Evolutionary conservation across 2,329 filamentous ascomycete species (phyloP), one percentile per base, ranked within the genome.

Genomic region (Fonsecaea pedrosoi): DNA sequence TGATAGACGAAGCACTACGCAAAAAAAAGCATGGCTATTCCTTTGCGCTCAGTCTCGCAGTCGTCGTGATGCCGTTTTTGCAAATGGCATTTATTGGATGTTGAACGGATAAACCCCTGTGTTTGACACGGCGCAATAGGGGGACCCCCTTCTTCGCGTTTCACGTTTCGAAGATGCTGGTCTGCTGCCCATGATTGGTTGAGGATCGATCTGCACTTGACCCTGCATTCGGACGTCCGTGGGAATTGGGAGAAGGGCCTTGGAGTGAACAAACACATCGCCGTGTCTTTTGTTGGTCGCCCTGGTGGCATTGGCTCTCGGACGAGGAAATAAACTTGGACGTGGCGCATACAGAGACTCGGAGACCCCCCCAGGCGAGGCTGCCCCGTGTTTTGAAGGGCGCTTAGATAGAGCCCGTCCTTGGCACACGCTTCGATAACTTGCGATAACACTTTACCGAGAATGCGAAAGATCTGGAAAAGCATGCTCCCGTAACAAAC

Each of bases 51-150:
- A 45, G 62, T 66, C 50, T 64, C 56, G 64, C 38, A 60, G 62
- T 45, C 45, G 68, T 70, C 54, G 65, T 55, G 60, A 66, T 68
- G 21, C 50, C 53, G 37, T 61, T 50, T 50, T 50, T 50, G 18
- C 45, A 50, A 59, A 58, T 65, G 56, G 68, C 56, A 68, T 66
- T 59, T 25, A 68, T 67, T 70, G 68, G 68, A 61, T 25, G 40
- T 55, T 62, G 50, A 42, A 35, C 34, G 18, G 25, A 25, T 45
- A 38, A 15, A 50, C 45, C 42, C 50, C 50, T 54, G 34, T 53
- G 60, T 38, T 34, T 55, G 35, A 56, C 32, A 21, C 35, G 50
- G 35, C 37, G 32, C 60, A 48, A 35, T 37, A 55, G 53, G 53
- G 30, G 53, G 3, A 35, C 35, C 5, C 53, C 15, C 25, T 25